Evolutionary conservation across 2,329 filamentous ascomycete species (phyloP).

Genomic region (Neocucurbitaria cava): DNA sequence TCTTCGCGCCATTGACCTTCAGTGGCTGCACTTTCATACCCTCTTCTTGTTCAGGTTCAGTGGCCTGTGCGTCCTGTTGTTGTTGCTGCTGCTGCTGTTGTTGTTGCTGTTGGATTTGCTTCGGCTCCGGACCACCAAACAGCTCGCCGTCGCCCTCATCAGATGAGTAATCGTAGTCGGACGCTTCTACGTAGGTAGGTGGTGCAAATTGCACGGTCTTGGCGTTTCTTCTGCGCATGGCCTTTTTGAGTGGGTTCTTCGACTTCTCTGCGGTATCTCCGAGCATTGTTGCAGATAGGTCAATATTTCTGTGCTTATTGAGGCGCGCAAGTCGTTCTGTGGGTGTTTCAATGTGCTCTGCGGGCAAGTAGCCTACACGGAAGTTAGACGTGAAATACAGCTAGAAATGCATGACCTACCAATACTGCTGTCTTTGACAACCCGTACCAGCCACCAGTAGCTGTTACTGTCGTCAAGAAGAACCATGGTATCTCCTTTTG

Average conservation of each 20-base stretch:
- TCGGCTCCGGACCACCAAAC: constrained; percentile 46
- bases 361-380: constrained; percentile 94
- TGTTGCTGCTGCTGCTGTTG: constrained; percentile 22
- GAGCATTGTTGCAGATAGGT: constrained; percentile 76
- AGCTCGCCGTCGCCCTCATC: constrained; percentile 69
- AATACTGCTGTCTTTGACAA: constrained; percentile 98
- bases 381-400: constrained; percentile 2
- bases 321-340: constrained; percentile 91
- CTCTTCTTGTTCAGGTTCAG: constrained; percentile 53
- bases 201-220: constrained; percentile 88
- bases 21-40: constrained; percentile 47
- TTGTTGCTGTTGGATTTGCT: constrained; percentile 27
- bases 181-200: constrained; percentile 87
- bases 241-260: constrained; percentile 82
- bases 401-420: constrained; percentile 54
- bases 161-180: constrained; percentile 83
- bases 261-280: constrained; percentile 78
- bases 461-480: constrained; percentile 98
- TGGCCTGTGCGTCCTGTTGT: constrained; percentile 29
- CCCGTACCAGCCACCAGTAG: constrained; percentile 98
- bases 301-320: constrained; percentile 98
- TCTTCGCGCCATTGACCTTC: constrained; percentile 44
- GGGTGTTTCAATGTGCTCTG: constrained; percentile 97
- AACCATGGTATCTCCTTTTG: constrained; percentile 98
- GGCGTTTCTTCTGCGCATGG: constrained; percentile 79